Conservation (phyloP, 2,329 filamentous ascomycete genomes). For the Colletotrichum orchidophilum region DNA sequence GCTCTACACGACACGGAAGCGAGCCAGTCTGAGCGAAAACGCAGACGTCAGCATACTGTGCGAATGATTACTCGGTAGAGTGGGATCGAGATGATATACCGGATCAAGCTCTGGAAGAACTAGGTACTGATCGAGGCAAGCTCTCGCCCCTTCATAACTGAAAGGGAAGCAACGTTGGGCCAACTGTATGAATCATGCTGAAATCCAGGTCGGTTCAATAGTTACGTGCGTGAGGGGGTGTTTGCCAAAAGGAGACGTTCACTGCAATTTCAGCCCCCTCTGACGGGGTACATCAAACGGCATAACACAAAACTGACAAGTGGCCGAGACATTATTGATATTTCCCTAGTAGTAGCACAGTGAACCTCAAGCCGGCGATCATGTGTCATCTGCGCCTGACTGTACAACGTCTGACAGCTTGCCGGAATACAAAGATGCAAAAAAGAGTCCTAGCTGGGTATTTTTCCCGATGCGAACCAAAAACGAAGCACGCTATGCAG, state of each 20-base stretch:
- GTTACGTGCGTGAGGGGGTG: no score
- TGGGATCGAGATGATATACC: no score
- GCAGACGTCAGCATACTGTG: no score
- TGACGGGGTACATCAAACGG: background rate
- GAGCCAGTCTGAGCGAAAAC: no score
- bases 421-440: conserved; percentile 3
- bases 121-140: no score
- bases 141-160: no score
- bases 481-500: conserved; percentile 31
- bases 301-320: background rate
- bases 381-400: background rate
- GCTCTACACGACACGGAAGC: no score
- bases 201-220: background rate
- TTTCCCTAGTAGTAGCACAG: background rate
- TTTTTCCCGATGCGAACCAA: conserved; percentile 9
- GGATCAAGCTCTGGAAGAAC: no score
- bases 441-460: conserved; percentile 16
- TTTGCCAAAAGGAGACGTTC: no score
- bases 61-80: no score
- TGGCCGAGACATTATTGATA: background rate
- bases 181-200: no score
- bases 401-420: background rate
- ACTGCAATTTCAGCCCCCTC: background rate
- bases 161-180: no score
- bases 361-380: background rate